Evolutionary conservation across 73 alveolate genomes (phyloP).

Genomic region (Tetrahymena malaccensis): DNA sequence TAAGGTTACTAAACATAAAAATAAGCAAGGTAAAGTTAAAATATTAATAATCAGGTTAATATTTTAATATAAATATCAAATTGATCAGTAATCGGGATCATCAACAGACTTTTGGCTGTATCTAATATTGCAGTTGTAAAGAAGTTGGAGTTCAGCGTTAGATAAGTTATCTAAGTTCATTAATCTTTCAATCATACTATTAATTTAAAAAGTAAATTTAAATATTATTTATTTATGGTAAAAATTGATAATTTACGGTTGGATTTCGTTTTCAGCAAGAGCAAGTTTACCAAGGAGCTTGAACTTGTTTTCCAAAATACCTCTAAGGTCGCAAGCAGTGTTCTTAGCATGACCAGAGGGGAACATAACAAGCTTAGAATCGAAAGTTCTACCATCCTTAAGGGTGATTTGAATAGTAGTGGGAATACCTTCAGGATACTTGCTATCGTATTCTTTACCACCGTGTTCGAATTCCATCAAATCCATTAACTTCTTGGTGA

Average conservation of each 20-base stretch:
- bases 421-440: slow-evolving; percentile 84
- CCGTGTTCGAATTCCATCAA: slow-evolving; percentile 69
- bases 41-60: neutral
- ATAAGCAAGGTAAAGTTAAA: neutral
- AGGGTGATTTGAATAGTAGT: slow-evolving; percentile 48
- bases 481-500: slow-evolving; percentile 37
- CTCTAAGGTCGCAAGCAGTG: slow-evolving; percentile 41
- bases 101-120: slow-evolving; percentile 49
- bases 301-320: slow-evolving; percentile 56
- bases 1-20: neutral
- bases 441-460: slow-evolving; percentile 67
- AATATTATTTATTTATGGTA: slow-evolving; percentile 19
- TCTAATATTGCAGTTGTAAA: slow-evolving; percentile 53
- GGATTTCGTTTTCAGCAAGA: slow-evolving; percentile 41
- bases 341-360: slow-evolving; percentile 85
- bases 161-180: slow-evolving; percentile 10
- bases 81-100: slow-evolving; percentile 7
- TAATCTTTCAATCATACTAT: neutral
- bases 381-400: slow-evolving; percentile 37
- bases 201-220: neutral
- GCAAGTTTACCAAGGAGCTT: slow-evolving; percentile 48
- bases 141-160: slow-evolving; percentile 32
- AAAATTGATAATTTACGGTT: slow-evolving; percentile 7
- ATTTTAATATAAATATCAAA: neutral
- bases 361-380: slow-evolving; percentile 65